These are phyloP conservation scores for Eutrema yunnanense DNA, from an alignment of 345 rosid genomes.

Conservation along the genomic window DNA sequence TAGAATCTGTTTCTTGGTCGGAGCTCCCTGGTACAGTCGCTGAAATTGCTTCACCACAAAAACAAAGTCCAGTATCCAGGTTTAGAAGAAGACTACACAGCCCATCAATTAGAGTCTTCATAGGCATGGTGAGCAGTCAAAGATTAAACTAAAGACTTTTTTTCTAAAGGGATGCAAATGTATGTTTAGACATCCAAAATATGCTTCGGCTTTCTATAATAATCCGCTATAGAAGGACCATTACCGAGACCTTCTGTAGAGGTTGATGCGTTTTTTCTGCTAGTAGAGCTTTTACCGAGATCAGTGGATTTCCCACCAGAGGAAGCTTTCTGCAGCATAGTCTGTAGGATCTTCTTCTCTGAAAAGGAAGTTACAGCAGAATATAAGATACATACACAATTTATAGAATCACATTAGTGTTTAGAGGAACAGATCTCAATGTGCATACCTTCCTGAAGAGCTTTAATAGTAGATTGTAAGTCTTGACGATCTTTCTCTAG, in stretches of 20 bases:
- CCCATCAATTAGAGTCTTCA: background rate
- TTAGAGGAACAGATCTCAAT: background rate
- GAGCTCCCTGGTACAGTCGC: conserved; percentile 36
- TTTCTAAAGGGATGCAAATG: background rate
- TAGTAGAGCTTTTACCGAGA: conserved; percentile 29
- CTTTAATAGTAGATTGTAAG: conserved; percentile 74
- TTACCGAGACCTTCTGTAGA: conserved; percentile 90
- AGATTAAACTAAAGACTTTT: background rate
- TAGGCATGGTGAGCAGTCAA: background rate
- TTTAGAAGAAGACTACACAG: background rate
- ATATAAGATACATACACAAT: conserved; percentile 1
- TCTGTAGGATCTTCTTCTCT: conserved; percentile 93
- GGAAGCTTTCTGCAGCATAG: conserved; percentile 75
- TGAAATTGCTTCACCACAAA: conserved; percentile 19
- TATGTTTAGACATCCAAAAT: background rate
- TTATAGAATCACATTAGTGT: background rate
- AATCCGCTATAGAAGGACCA: background rate
- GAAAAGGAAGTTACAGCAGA: conserved; percentile 23
- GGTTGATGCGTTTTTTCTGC: conserved; percentile 61
- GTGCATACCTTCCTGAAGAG: conserved; percentile 83
- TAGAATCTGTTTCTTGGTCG: conserved; percentile 34
- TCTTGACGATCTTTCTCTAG: conserved; percentile 89
- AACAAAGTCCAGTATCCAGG: background rate
- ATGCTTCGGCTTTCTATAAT: conserved; percentile 12
- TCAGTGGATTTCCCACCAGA: conserved; percentile 47